Evolutionary conservation across 2,329 filamentous ascomycete genomes (phyloP).

Genomic region (Apiospora marii): DNA sequence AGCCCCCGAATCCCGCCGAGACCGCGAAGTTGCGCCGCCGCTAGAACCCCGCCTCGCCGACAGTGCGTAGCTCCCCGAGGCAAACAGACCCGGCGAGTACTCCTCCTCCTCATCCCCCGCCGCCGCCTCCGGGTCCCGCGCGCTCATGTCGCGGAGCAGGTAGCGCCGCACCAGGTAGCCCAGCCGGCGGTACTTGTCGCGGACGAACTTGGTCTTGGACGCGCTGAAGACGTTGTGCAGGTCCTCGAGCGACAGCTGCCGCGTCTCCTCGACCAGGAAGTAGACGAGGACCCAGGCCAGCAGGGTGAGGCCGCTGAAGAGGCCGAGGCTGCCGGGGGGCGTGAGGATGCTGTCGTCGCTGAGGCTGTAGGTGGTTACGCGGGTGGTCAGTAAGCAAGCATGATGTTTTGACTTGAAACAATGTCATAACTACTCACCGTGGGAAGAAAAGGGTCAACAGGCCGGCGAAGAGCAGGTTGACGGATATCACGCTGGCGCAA

Average conservation of each 20-base stretch:
- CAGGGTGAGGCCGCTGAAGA: slow-evolving; percentile 57
- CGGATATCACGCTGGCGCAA: slow-evolving; percentile 55
- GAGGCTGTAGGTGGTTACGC: no score
- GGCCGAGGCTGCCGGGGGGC: slow-evolving; percentile 49
- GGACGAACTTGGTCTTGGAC: slow-evolving; percentile 47
- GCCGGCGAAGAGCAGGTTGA: slow-evolving; percentile 57
- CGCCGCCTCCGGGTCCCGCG: background rate
- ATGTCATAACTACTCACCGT: no score
- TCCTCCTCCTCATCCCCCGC: background rate
- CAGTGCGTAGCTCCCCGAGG: background rate
- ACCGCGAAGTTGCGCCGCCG: no score
- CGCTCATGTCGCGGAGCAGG: background rate
- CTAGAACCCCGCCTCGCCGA: no score
- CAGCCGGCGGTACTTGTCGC: background rate
- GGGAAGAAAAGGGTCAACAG: slow-evolving; percentile 54
- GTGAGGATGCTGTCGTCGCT: slow-evolving; percentile 32
- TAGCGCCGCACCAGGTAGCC: background rate
- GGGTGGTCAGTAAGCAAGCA: no score
- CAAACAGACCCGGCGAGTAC: background rate
- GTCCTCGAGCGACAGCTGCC: slow-evolving; percentile 49
- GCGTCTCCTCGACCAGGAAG: slow-evolving; percentile 53
- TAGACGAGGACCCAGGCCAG: slow-evolving; percentile 55
- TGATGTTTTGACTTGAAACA: no score
- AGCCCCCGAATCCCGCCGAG: no score
- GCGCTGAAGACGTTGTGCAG: slow-evolving; percentile 49